Percentiles rank a stretch among this genome's conserved stretches.
These are phyloP conservation scores for Silene noctiflora DNA, from an alignment of 179 eudicot genomes.

Conservation along the genomic window DNA sequence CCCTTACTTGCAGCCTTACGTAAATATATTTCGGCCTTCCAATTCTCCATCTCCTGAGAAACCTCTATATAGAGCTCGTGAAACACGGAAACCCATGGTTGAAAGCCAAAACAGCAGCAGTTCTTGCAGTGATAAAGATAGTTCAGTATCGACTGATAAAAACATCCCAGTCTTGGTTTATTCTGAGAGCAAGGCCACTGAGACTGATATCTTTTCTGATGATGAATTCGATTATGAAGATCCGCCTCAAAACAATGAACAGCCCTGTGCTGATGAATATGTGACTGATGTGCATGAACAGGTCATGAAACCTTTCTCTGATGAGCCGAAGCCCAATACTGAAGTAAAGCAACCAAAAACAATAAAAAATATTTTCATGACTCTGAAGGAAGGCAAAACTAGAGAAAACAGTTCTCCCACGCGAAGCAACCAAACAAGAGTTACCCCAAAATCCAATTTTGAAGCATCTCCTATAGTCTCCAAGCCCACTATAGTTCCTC, in stretches of 20 bases:
- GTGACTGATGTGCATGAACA: slow-evolving; percentile 33
- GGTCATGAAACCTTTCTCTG: slow-evolving; percentile 36
- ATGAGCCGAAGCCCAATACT: slow-evolving; percentile 36
- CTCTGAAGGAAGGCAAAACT: slow-evolving; percentile 65
- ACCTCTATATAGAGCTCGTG: slow-evolving; percentile 45
- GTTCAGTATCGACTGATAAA: slow-evolving; percentile 63
- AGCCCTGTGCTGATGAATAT: slow-evolving; percentile 31
- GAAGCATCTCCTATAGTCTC: slow-evolving; percentile 60
- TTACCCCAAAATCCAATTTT: slow-evolving; percentile 41
- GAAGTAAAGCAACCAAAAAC: slow-evolving; percentile 61
- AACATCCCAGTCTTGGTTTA: slow-evolving; percentile 39
- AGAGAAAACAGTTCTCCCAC: slow-evolving; percentile 86
- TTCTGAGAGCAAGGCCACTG: slow-evolving; percentile 55
- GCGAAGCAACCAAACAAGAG: slow-evolving; percentile 54
- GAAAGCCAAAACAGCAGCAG: slow-evolving; percentile 88
- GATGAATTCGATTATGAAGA: slow-evolving; percentile 46
- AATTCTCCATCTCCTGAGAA: slow-evolving; percentile 53
- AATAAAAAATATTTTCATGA: slow-evolving; percentile 55
- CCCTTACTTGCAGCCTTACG: slow-evolving; percentile 88
- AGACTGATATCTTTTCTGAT: slow-evolving; percentile 53
- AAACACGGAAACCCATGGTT: slow-evolving; percentile 50
- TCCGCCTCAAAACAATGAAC: slow-evolving; percentile 34
- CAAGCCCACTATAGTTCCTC: slow-evolving; percentile 55
- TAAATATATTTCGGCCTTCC: slow-evolving; percentile 60
- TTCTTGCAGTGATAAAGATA: slow-evolving; percentile 87